phyloP scores from a whole-genome alignment of 2,329 filamentous ascomycete species.

The Fusarium marasasianum region DNA sequence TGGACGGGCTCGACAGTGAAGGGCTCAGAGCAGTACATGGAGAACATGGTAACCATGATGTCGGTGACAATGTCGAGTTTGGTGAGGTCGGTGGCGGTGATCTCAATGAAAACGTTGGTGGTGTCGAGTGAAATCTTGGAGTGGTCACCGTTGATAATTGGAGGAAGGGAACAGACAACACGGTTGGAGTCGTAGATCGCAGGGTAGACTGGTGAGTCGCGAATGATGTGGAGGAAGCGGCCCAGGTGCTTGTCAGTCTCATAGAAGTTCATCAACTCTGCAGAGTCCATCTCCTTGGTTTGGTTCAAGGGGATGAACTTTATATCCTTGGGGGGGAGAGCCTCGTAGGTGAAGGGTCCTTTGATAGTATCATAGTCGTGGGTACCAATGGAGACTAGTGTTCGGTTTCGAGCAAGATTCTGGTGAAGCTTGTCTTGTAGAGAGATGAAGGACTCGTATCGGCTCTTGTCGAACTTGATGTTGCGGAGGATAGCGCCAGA shows the following conservation, averaged over 20 bases:
- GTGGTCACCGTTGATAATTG: slow-evolving; percentile 97
- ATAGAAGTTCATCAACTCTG: slow-evolving; percentile 93
- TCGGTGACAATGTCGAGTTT: slow-evolving; percentile 96
- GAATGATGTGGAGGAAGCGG: slow-evolving; percentile 92
- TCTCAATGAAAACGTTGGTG: slow-evolving; percentile 95
- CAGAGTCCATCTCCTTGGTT: slow-evolving; percentile 84
- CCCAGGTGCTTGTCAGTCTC: slow-evolving; percentile 93
- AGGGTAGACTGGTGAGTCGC: slow-evolving; percentile 92
- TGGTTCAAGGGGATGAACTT: slow-evolving; percentile 92
- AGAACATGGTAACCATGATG: slow-evolving; percentile 98
- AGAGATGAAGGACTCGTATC: slow-evolving; percentile 97
- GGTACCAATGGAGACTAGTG: slow-evolving; percentile 95
- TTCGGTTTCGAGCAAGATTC: slow-evolving; percentile 92
- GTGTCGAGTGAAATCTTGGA: slow-evolving; percentile 95
- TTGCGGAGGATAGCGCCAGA: slow-evolving; percentile 89
- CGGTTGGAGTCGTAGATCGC: slow-evolving; percentile 92
- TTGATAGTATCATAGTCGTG: slow-evolving; percentile 94
- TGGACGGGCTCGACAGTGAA: slow-evolving; percentile 95
- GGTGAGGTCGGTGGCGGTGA: slow-evolving; percentile 93
- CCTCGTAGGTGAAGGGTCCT: slow-evolving; percentile 97
- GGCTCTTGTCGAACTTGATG: slow-evolving; percentile 88
- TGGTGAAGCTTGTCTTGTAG: slow-evolving; percentile 98
- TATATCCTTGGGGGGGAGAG: slow-evolving; percentile 89
- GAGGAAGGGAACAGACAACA: slow-evolving; percentile 90
- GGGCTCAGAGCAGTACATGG: slow-evolving; percentile 83